phyloP scores from a whole-genome alignment of 2,329 filamentous ascomycete species.

The Botrytis porri region DNA sequence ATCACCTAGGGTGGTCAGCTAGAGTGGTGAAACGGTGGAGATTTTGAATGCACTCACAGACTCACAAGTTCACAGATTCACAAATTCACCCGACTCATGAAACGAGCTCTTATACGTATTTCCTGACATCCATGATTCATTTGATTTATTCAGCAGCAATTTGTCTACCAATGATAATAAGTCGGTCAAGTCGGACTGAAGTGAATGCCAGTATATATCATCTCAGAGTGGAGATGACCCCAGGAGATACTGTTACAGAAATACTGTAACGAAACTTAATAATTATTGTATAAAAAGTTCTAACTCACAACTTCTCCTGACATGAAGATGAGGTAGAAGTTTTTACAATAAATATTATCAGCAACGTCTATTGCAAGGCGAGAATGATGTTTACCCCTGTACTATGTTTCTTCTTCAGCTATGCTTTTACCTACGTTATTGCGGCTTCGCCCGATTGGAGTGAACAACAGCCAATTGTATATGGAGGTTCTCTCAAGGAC shows the following conservation, averaged over 20 bases:
- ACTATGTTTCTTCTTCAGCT: not conserved
- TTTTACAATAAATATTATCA: not conserved
- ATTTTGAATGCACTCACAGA: not conserved
- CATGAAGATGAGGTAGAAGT: not conserved
- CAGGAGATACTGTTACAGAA: not conserved
- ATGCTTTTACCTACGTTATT: not conserved
- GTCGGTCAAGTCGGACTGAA: not conserved
- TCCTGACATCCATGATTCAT: not conserved
- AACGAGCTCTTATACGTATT: not conserved
- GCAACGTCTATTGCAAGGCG: not conserved
- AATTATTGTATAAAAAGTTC: not conserved
- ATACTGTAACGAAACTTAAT: not conserved
- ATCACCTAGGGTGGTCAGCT: not conserved
- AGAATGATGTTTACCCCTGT: not conserved
- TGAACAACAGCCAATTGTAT: not conserved
- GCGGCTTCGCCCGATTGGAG: not conserved
- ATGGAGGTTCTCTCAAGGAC: not conserved
- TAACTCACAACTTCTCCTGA: not conserved
- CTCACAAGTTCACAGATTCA: not conserved
- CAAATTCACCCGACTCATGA: not conserved
- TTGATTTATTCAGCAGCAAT: not conserved
- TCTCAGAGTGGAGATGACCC: not conserved
- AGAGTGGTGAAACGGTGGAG: not conserved
- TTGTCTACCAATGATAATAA: not conserved
- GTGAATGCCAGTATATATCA: not conserved